Evolutionary conservation across 257 asterid genomes (phyloP).

Genomic region (Henckelia pumila): DNA sequence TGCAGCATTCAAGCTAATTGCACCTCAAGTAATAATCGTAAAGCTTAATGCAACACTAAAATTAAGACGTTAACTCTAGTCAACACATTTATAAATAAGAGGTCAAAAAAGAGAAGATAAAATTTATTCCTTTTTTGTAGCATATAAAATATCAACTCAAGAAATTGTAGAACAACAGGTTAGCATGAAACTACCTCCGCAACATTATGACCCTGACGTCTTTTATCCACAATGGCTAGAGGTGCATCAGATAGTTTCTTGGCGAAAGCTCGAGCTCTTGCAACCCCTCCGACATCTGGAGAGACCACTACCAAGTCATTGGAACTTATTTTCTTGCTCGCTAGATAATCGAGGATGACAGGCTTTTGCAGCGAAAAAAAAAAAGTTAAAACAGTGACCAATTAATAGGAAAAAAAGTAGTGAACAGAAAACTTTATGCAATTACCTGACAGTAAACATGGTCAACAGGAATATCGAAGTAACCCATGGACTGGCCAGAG

Average conservation of each 20-base stretch:
- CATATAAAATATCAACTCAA: constrained; percentile 1
- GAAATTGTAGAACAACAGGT: constrained; percentile 18
- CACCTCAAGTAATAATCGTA: neutral
- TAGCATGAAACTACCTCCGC: constrained; percentile 63
- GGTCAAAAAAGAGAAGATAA: neutral
- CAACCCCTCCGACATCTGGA: constrained; percentile 97
- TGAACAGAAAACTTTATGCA: constrained; percentile 16
- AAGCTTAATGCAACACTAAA: neutral
- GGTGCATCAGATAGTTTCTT: constrained; percentile 95
- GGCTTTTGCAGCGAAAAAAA: constrained; percentile 43
- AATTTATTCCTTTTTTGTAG: neutral
- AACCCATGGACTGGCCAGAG: constrained; percentile 95
- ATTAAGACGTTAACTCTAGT: neutral
- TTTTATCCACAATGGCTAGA: constrained; percentile 90
- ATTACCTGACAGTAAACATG: constrained; percentile 83
- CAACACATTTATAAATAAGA: neutral
- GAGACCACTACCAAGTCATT: constrained; percentile 89
- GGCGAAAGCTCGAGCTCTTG: constrained; percentile 92
- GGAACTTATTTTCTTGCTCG: constrained; percentile 77
- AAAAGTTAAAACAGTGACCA: constrained; percentile 4
- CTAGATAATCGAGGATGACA: constrained; percentile 93
- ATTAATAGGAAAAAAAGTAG: neutral
- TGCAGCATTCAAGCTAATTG: neutral
- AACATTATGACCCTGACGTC: constrained; percentile 83
- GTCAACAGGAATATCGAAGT: constrained; percentile 93